These are phyloP conservation scores for Daldinia vernicosa DNA, from an alignment of 495 filamentous ascomycete species.

Conservation along the genomic window DNA sequence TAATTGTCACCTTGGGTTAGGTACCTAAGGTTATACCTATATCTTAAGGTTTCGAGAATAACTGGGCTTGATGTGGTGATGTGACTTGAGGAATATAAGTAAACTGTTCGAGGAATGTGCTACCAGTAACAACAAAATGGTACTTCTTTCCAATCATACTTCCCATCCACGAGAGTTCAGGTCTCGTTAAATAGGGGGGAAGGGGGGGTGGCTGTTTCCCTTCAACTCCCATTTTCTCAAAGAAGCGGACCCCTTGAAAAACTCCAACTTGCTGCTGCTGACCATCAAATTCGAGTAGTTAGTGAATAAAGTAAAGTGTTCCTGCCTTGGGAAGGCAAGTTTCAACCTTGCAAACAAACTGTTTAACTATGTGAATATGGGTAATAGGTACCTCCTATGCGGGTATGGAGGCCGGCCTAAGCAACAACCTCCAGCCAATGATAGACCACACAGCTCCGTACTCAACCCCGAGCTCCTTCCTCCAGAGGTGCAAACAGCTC, in stretches of 20 bases:
- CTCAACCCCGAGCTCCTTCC: not conserved
- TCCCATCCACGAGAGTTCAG: too few species aligned
- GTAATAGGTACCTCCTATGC: not conserved
- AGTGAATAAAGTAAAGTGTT: not conserved
- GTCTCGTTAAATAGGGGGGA: not conserved
- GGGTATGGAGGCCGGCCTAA: not conserved
- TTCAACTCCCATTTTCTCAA: not conserved
- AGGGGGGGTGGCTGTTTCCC: not conserved
- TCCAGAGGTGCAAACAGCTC: not conserved
- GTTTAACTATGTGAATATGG: not conserved
- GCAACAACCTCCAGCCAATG: not conserved
- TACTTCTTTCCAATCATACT: not conserved
- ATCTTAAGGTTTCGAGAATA: not conserved
- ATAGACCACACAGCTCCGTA: not conserved
- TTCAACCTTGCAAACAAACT: not conserved
- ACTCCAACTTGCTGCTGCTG: not conserved
- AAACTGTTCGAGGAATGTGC: not conserved
- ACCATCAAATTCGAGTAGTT: not conserved
- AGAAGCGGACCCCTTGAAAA: not conserved
- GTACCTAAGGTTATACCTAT: not conserved
- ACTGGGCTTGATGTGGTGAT: not conserved
- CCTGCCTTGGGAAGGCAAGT: not conserved
- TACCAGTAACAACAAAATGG: not conserved
- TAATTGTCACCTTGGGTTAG: not conserved
- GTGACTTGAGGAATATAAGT: not conserved